Conservation (phyloP, 2,329 filamentous ascomycete species). For the Fusarium fracticaudum region DNA sequence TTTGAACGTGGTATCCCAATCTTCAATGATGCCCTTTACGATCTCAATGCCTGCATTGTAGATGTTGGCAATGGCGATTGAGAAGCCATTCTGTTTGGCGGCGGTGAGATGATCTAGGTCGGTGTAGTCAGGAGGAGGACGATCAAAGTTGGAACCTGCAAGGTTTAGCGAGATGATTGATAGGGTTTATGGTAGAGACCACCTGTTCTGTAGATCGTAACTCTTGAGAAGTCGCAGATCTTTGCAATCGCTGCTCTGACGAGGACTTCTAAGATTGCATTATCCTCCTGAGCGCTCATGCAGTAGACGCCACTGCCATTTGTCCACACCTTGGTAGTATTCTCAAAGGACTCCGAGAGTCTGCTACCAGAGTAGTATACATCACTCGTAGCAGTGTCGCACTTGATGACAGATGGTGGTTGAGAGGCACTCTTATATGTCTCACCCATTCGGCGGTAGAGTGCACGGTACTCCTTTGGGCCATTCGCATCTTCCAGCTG, state of each 20-base stretch:
- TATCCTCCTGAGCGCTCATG: slow-evolving; percentile 78
- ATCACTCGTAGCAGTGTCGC: slow-evolving; percentile 75
- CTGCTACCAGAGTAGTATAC: slow-evolving; percentile 74
- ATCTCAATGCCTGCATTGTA: slow-evolving; percentile 73
- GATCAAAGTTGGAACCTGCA: slow-evolving; percentile 73
- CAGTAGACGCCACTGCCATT: slow-evolving; percentile 76
- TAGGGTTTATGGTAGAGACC: neutral
- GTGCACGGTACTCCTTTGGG: slow-evolving; percentile 62
- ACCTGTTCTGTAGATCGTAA: slow-evolving; percentile 74
- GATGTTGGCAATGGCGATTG: slow-evolving; percentile 71
- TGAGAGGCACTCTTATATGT: slow-evolving; percentile 54
- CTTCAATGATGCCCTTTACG: slow-evolving; percentile 68
- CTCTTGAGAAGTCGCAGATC: slow-evolving; percentile 71
- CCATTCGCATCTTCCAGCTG: slow-evolving; percentile 61
- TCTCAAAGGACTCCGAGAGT: slow-evolving; percentile 71
- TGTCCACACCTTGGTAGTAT: slow-evolving; percentile 70
- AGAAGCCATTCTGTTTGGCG: slow-evolving; percentile 70
- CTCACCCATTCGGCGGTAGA: slow-evolving; percentile 57
- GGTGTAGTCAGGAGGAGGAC: slow-evolving; percentile 67
- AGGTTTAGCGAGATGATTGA: neutral
- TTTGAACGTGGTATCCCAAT: slow-evolving; percentile 69
- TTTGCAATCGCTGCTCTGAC: slow-evolving; percentile 66
- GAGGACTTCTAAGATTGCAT: slow-evolving; percentile 72
- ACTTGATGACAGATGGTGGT: slow-evolving; percentile 67
- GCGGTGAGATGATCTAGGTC: slow-evolving; percentile 69